Evolutionary conservation across 1,139 yeast genomes (phyloP).

Genomic region (Suzukiozyma palmioleophila): DNA sequence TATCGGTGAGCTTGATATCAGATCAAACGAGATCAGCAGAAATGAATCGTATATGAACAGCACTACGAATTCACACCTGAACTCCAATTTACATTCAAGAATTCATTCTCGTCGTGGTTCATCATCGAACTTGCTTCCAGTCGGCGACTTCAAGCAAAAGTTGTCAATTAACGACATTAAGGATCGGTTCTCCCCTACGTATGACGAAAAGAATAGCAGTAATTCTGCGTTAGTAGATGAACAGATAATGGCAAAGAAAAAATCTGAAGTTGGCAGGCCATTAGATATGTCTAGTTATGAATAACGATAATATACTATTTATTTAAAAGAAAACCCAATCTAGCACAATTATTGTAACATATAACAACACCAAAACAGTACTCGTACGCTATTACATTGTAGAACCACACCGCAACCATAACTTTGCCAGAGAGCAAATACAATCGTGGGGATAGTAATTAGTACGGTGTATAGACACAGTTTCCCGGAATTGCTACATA

Average conservation of each 20-base stretch:
- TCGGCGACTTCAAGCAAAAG: constrained; percentile 24
- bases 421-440: no score
- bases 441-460: no score
- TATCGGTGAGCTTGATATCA: constrained; percentile 49
- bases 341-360: no score
- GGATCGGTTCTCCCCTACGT: constrained; percentile 27
- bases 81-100: constrained; percentile 20
- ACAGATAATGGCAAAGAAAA: constrained; percentile 5
- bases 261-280: constrained; percentile 20
- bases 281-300: constrained; percentile 14
- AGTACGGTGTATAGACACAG: no score
- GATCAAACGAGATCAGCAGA: constrained; percentile 28
- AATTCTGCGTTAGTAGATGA: constrained; percentile 3
- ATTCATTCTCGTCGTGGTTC: constrained; percentile 22
- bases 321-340: no score
- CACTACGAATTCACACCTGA: constrained; percentile 17
- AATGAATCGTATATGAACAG: constrained; percentile 28
- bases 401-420: no score
- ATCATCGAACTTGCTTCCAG: constrained; percentile 1
- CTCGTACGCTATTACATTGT: no score
- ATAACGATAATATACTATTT: neutral
- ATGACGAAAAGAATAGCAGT: constrained; percentile 12
- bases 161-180: constrained; percentile 34
- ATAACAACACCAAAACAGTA: no score
- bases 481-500: no score